Evolutionary conservation across 306 rosid species (phyloP).

Genomic region (Malus sieversii): DNA sequence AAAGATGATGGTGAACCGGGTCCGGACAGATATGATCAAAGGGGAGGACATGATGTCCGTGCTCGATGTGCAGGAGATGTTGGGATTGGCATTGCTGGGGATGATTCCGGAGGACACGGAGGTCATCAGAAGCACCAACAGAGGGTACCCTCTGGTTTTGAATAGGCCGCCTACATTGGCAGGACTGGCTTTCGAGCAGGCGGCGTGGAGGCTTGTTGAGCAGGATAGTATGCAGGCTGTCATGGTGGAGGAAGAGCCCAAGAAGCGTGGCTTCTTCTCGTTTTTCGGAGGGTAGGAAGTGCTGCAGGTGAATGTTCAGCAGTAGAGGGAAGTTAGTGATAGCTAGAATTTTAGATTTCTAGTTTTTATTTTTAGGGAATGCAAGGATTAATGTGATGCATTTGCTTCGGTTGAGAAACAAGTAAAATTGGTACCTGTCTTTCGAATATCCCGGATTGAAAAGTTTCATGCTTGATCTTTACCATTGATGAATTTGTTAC

Average conservation of each 20-base stretch:
- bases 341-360: conserved; percentile 3
- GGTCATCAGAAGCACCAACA: conserved; percentile 85
- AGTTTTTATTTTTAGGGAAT: background rate
- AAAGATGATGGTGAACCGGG: conserved; percentile 94
- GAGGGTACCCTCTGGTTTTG: conserved; percentile 85
- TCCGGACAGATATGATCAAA: conserved; percentile 86
- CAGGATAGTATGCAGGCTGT: conserved; percentile 96
- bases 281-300: conserved; percentile 66
- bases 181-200: conserved; percentile 93
- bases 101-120: conserved; percentile 85
- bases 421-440: conserved; percentile 2
- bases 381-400: background rate
- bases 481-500: background rate
- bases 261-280: conserved; percentile 81
- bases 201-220: conserved; percentile 98
- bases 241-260: conserved; percentile 84
- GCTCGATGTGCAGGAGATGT: conserved; percentile 91
- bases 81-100: conserved; percentile 82
- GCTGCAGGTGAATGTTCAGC: background rate
- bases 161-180: conserved; percentile 95
- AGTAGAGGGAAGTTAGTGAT: conserved; percentile 1
- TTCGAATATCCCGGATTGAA: background rate
- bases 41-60: conserved; percentile 99
- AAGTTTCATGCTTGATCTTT: background rate
- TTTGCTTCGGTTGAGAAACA: background rate